Evolutionary conservation across 495 filamentous ascomycete species (phyloP).

Genomic region (Penicillium chermesinum): DNA sequence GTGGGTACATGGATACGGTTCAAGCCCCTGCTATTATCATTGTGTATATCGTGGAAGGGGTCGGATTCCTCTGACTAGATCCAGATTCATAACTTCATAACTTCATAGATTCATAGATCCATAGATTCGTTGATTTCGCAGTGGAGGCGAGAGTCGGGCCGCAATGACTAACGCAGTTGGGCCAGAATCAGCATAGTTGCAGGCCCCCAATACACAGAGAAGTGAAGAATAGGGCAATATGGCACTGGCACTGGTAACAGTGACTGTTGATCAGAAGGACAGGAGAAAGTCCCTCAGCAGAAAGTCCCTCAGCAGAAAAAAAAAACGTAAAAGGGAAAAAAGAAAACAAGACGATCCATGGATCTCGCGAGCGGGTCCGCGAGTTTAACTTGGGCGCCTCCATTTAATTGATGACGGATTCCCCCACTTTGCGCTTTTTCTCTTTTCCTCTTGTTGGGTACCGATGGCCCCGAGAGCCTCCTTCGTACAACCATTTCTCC

Average conservation of each 20-base stretch:
- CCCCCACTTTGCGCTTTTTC: conserved; percentile 1
- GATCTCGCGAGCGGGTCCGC: background rate
- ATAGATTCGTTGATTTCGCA: background rate
- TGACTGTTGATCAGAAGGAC: background rate
- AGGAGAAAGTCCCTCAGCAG: too few species aligned
- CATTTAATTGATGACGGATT: conserved; percentile 3
- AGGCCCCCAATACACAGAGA: too few species aligned
- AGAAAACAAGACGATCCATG: background rate
- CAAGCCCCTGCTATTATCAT: background rate
- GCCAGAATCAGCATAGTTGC: too few species aligned
- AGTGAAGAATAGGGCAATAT: too few species aligned
- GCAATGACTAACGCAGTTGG: conserved; percentile 18
- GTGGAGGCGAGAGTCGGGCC: conserved; percentile 26
- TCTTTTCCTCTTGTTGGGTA: conserved; percentile 20
- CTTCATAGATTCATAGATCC: background rate
- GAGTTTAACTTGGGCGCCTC: conserved; percentile 5
- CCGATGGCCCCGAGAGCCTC: conserved; percentile 18
- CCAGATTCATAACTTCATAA: too few species aligned
- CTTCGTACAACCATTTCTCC: conserved; percentile 18
- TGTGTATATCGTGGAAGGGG: background rate
- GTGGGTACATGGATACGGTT: too few species aligned
- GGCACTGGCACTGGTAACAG: conserved; percentile 2
- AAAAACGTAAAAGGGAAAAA: background rate
- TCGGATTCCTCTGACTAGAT: too few species aligned
- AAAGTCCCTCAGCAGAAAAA: background rate